A percentile compares a stretch with the other conserved stretches of the same genome.
phyloP scores from a whole-genome alignment of 2,329 filamentous ascomycete species.

The Calonectria crousiana region DNA sequence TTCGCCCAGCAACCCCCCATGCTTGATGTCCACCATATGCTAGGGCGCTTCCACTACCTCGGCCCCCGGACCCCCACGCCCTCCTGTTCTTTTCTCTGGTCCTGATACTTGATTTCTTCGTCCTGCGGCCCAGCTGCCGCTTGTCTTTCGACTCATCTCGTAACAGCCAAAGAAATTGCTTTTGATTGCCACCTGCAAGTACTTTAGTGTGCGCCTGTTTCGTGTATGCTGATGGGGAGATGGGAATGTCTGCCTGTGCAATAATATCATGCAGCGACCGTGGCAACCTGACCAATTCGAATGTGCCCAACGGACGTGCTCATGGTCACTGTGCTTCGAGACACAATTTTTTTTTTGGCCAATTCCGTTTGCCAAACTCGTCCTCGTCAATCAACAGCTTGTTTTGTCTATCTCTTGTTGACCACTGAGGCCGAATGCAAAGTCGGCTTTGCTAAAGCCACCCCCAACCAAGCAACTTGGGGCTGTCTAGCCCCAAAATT shows the following conservation, averaged over 20 bases:
- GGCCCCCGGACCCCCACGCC: conserved; percentile 25
- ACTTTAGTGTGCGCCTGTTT: not conserved
- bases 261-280: conserved; percentile 7
- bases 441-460: conserved; percentile 4
- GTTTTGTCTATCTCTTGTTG: not conserved
- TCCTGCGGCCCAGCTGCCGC: not conserved
- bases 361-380: not conserved
- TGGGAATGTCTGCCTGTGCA: conserved; percentile 20
- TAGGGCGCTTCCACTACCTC: conserved; percentile 14
- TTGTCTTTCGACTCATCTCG: conserved; percentile 1
- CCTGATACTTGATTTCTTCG: conserved; percentile 27
- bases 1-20: conserved; percentile 32
- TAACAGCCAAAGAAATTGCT: conserved; percentile 5
- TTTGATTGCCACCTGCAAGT: not conserved
- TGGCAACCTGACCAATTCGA: conserved; percentile 11
- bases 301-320: conserved; percentile 1
- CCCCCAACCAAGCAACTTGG: not conserved
- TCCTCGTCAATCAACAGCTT: not conserved
- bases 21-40: conserved; percentile 22
- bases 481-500: conserved; percentile 21
- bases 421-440: not conserved
- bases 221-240: not conserved
- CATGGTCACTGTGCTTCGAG: conserved; percentile 9
- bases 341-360: conserved; percentile 11
- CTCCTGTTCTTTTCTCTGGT: conserved; percentile 26